These are phyloP conservation scores for Straminergon stramineum DNA, from an alignment of 225 moss, liverwort and hornwort species.

Conservation along the genomic window DNA sequence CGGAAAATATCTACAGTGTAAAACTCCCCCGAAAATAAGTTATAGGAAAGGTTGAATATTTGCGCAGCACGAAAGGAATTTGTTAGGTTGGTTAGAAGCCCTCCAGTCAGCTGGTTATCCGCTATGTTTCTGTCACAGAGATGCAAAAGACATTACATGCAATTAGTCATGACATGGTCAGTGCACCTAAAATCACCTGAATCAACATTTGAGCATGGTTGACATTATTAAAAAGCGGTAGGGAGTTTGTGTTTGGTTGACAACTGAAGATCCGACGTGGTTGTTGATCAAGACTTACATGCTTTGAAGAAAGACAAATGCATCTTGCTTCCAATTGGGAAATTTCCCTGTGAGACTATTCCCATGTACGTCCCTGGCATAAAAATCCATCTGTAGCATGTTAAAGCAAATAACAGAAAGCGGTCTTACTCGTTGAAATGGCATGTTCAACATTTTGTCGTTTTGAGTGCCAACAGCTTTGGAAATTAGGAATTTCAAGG, in stretches of 20 bases:
- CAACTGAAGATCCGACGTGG: background rate
- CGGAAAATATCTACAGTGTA: rapidly evolving
- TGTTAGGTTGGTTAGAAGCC: background rate
- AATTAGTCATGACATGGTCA: too few species aligned
- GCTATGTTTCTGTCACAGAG: background rate
- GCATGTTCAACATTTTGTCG: too few species aligned
- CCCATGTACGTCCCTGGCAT: constrained; percentile 4
- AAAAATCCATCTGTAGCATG: background rate
- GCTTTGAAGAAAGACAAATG: constrained; percentile 10
- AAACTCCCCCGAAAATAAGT: background rate
- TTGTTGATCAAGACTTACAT: background rate
- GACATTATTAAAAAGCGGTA: rapidly evolving
- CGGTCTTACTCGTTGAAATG: background rate
- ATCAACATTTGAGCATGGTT: background rate
- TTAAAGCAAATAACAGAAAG: background rate
- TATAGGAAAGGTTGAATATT: background rate
- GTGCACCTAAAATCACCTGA: background rate
- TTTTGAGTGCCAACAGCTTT: background rate
- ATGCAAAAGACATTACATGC: background rate
- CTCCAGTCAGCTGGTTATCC: constrained; percentile 9
- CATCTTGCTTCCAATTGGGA: background rate
- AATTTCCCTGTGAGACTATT: background rate
- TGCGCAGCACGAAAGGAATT: background rate
- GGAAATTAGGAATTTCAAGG: background rate
- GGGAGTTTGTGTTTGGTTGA: background rate